Base-by-base conservation (phyloP, 345 rosid genomes). In the Cardamine occulta region DNA sequence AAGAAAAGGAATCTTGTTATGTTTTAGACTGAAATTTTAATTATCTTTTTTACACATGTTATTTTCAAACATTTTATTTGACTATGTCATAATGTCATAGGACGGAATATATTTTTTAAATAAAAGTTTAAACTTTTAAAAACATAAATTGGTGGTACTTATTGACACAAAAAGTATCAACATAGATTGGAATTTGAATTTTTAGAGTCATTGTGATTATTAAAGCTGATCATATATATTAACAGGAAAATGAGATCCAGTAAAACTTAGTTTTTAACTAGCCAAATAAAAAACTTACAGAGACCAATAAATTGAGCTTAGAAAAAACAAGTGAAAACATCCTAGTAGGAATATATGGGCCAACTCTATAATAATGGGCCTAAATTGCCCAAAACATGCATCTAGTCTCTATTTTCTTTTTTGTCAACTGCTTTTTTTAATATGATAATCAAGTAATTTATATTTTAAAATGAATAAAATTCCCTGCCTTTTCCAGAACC, bases 291-390 rank as follows among this genome's bases (percentile, higher is more conserved):
- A 18, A 23, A 26, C n/a, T 8, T 26, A 11, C 31, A 24, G 7
- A 49, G 11, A 48, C 32, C 4, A 12, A 13, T 44, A 54, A 29
- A 68, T 39, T 42, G 40, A 28, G 56, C 32, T 12, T 4, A 19
- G 6, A 40, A 37, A 4, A 13, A 40, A 13, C 31, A 45, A 58
- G 34, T 26, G 28, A 11, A 26, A 9, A 17, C 17, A n/a, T 15
- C n/a, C 19, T 4, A 14, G 1, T 9, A 40, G n/a, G 62, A 73
- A 55, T 56, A 55, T 15, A 39, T 40, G 71, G 77, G 65, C 64
- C 56, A 19, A 29, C 8, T 31, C 1, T 55, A 32, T 2, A 39
- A 13, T 26, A 15, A 44, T 74, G 71, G 71, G 64, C 37, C 28
- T 52, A 1, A 19, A 31, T 12, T 13, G 13, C 24, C 60, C 12